Evolutionary conservation across 1,139 yeast genomes (phyloP), one percentile per base, ranked within the genome.

Genomic region (Kodamaea anthophila): DNA sequence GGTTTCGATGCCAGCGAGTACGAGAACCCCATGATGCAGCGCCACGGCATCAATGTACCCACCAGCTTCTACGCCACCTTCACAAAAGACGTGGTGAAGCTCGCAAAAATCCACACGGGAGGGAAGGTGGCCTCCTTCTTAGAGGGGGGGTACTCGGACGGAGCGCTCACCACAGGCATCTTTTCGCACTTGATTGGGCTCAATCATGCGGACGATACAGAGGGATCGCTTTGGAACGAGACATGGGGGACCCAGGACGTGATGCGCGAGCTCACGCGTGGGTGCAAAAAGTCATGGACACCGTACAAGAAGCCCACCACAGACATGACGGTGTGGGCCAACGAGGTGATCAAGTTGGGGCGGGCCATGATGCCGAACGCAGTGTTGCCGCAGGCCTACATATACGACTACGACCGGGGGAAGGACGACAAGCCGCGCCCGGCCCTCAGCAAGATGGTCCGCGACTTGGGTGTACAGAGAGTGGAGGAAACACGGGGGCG

Each of bases 1-100:
- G 95, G 95, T 3, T 85, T 85, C 51, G 95, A 85, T 56, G 94
- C 94, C 3, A 79, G 86, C 16, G 95, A 85, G 50, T 78, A 74
- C 49, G 95, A 85, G 48, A 78, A 79, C 36, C 74, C 76, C 13
- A 75, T 78, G 35, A 85, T 85, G 95, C 94, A 85, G 54, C 65
- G 95, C 36, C 95, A 85, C 48, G 79, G 79, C 0, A 85, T 81
- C 19, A 78, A 80, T 42, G 88, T 85, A 4, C 95, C 95, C 4
- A 83, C 94, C 0, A 72, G 80, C 15, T 85, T 85, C 51, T 85
- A 80, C 51, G 70, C 84, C 14, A 69, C 68, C 22, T 84, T 85
- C 46, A 80, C 94, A 3, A 67, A 69, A 26, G 95, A 84, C 49
- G 78, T 82, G 2, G 75, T 78, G 9, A 70, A 68, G 36, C 58